phyloP scores from a whole-genome alignment of 108 stramenopile species.

The Nitzschia palea region DNA sequence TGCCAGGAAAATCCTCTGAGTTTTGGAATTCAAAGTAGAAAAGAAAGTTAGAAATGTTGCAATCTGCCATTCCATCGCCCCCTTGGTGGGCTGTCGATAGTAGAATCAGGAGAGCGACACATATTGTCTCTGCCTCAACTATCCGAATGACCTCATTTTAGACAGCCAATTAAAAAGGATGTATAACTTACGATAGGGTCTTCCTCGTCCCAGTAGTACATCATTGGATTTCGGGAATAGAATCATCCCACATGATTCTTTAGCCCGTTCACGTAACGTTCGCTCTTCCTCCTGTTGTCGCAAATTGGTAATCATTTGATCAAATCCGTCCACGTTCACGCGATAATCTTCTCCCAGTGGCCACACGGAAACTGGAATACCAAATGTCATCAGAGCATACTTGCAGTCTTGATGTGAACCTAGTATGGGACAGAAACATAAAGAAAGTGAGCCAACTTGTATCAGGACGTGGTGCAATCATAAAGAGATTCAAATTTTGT shows the following conservation, averaged over 20 bases:
- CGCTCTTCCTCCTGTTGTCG: not conserved
- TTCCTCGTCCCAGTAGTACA: slow-evolving; percentile 28
- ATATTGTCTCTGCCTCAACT: no score
- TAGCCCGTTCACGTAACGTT: not conserved
- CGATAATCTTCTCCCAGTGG: not conserved
- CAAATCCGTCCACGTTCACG: not conserved
- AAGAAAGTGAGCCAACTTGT: not conserved
- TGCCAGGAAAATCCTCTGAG: slow-evolving; percentile 16
- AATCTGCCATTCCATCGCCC: no score
- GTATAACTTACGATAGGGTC: slow-evolving; percentile 13
- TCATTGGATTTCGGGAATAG: slow-evolving; percentile 19
- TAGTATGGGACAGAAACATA: not conserved
- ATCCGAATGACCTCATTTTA: no score
- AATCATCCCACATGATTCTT: not conserved
- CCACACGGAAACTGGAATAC: slow-evolving; percentile 17
- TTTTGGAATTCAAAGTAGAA: no score
- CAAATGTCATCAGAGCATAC: slow-evolving; percentile 23
- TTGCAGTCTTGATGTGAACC: slow-evolving; percentile 25
- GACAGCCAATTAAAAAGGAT: no score
- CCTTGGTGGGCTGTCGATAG: no score
- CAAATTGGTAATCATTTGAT: not conserved
- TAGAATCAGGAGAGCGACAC: no score
- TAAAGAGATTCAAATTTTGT: not conserved
- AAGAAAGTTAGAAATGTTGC: no score
- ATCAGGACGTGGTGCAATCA: not conserved